Evolutionary conservation across 2,329 filamentous ascomycete genomes (phyloP).

Genomic region (Aureobasidium sp.): DNA sequence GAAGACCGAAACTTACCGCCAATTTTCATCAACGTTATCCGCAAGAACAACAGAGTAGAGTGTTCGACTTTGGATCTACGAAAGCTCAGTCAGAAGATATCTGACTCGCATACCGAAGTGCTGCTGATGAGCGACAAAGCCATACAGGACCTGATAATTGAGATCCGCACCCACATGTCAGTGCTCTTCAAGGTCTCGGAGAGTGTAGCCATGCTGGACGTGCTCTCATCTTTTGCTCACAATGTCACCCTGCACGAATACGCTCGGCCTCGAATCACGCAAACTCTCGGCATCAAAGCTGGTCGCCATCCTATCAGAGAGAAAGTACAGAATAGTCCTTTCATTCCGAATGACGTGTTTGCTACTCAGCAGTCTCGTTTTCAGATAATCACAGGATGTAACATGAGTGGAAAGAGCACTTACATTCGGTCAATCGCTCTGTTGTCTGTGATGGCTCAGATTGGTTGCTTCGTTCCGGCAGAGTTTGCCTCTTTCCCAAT

Average conservation of each 20-base stretch:
- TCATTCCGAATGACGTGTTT: slow-evolving; percentile 86
- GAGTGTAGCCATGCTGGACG: slow-evolving; percentile 74
- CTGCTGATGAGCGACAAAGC: slow-evolving; percentile 71
- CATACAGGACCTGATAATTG: slow-evolving; percentile 62
- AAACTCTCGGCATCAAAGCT: slow-evolving; percentile 63
- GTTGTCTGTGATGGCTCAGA: slow-evolving; percentile 86
- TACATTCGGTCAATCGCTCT: slow-evolving; percentile 84
- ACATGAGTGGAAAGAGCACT: slow-evolving; percentile 97
- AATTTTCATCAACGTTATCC: slow-evolving; percentile 68
- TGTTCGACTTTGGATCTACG: slow-evolving; percentile 81
- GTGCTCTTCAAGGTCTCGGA: slow-evolving; percentile 79
- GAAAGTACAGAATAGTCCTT: slow-evolving; percentile 60
- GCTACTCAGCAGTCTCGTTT: slow-evolving; percentile 73
- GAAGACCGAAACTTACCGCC: slow-evolving; percentile 56
- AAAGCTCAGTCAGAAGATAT: slow-evolving; percentile 68
- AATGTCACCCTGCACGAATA: slow-evolving; percentile 62
- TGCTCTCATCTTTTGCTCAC: slow-evolving; percentile 61
- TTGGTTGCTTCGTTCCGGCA: slow-evolving; percentile 85
- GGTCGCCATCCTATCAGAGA: slow-evolving; percentile 76
- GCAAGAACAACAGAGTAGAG: slow-evolving; percentile 69
- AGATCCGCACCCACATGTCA: slow-evolving; percentile 66
- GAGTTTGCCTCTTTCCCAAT: slow-evolving; percentile 76
- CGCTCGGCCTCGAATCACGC: slow-evolving; percentile 56
- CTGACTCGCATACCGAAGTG: slow-evolving; percentile 76
- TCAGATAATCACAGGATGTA: slow-evolving; percentile 90